Base-by-base conservation (phyloP, 257 asterid species). In the Ilex aquifolium region DNA sequence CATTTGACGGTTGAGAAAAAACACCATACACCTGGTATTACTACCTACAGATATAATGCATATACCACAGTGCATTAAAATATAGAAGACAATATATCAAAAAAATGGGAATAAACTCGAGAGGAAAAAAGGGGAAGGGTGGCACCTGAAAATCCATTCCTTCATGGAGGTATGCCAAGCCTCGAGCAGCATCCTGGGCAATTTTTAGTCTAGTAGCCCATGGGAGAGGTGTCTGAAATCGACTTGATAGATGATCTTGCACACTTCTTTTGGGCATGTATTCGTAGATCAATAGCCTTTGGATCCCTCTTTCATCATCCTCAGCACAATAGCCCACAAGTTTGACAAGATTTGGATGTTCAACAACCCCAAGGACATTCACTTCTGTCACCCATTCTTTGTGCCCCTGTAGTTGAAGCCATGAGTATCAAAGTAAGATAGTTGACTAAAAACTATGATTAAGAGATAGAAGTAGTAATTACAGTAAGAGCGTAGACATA, bases 381-480 rank as follows among this genome's bases (percentile, higher is more conserved):
- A 90, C 97, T 72, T 90, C 96, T 8, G 95, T 90, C 77, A 88
- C 89, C 96, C 97, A 90, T 73, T 90, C 97, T 75, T 90, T 90
- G 74, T 87, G 97, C 57, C 97, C 97, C 97, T 90, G 54, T n/a
- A n/a, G 1, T 49, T 44, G 2, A 52, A 21, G 13, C 11, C 13
- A 46, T 0, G n/a, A 10, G 52, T 14, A 46, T 46, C 13, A 10
- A 46, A 46, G 52, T 46, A 46, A 46, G 52, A 46, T 46, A 46
- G 3, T 46, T 14, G 0, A 10, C 6, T 3, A 10, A 46, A 46
- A 46, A 46, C 10, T 10, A 10, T 46, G 10, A 10, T 10, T 10
- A 46, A 46, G 52, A 46, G 15, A 14, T 4, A 46, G 11, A 4
- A 46, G 3, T 10, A 46, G 6, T 14, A 5, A 46, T 46, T 14